These are phyloP conservation scores for Phytophthora foliorum DNA, from an alignment of 352 stramenopile species.

Conservation along the genomic window DNA sequence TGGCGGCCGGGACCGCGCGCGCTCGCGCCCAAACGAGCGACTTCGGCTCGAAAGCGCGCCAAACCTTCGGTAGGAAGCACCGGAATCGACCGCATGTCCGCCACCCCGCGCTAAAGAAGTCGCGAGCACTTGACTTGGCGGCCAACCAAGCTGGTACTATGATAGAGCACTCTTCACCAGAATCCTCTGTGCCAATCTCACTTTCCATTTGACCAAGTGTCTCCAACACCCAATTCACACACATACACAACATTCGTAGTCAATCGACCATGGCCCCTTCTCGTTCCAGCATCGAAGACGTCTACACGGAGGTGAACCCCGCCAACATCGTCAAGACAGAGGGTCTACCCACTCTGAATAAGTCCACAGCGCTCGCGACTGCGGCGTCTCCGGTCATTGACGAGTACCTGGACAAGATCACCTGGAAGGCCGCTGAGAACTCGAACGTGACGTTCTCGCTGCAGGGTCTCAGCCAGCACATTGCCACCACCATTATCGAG, in stretches of 20 bases:
- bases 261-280: slow-evolving; percentile 28
- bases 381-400: slow-evolving; percentile 31
- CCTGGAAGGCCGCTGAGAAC: slow-evolving; percentile 43
- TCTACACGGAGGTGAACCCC: slow-evolving; percentile 20
- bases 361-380: slow-evolving; percentile 24
- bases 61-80: slow-evolving; percentile 11
- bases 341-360: slow-evolving; percentile 29
- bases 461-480: slow-evolving; percentile 42
- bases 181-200: slow-evolving; percentile 16
- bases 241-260: background rate
- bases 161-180: background rate
- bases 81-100: slow-evolving; percentile 25
- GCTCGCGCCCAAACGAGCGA: background rate
- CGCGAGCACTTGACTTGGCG: slow-evolving; percentile 17
- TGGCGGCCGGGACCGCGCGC: background rate
- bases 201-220: slow-evolving; percentile 25
- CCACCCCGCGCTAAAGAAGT: slow-evolving; percentile 30
- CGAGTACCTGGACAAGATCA: slow-evolving; percentile 45
- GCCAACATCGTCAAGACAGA: slow-evolving; percentile 9
- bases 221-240: slow-evolving; percentile 9
- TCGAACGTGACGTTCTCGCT: slow-evolving; percentile 46
- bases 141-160: background rate
- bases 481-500: slow-evolving; percentile 37
- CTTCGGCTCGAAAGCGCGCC: slow-evolving; percentile 22
- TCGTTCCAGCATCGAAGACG: slow-evolving; percentile 23